Evolutionary conservation across 2,329 filamentous ascomycete genomes (phyloP).

Genomic region (Trichoderma sp.): DNA sequence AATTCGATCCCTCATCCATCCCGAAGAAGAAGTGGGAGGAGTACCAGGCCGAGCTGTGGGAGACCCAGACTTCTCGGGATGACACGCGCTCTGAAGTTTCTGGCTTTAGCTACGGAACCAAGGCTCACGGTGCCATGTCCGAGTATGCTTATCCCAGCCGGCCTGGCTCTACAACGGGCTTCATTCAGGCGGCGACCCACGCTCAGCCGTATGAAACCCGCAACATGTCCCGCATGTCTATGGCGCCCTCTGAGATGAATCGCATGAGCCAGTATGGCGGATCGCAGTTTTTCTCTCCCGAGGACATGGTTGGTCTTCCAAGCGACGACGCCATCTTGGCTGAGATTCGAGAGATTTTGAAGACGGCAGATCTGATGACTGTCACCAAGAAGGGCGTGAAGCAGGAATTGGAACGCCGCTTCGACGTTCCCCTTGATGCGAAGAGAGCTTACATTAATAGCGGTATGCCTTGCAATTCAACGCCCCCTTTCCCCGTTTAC

Average conservation of each 20-base stretch:
- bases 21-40: constrained; percentile 99
- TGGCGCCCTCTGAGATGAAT: constrained; percentile 71
- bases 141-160: constrained; percentile 67
- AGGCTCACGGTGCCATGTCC: constrained; percentile 61
- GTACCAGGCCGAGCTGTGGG: constrained; percentile 97
- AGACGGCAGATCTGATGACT: constrained; percentile 90
- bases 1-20: constrained; percentile 89
- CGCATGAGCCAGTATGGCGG: constrained; percentile 60
- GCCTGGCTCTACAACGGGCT: constrained; percentile 53
- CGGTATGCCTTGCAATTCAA: constrained; percentile 56
- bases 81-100: constrained; percentile 84
- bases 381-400: constrained; percentile 99
- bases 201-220: constrained; percentile 50
- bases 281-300: constrained; percentile 57
- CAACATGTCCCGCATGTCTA: constrained; percentile 68
- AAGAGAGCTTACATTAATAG: constrained; percentile 93
- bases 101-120: constrained; percentile 92
- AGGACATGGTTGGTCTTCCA: constrained; percentile 72
- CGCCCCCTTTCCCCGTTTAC: background rate
- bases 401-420: constrained; percentile 83
- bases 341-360: constrained; percentile 91
- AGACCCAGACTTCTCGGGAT: constrained; percentile 78
- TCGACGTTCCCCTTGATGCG: constrained; percentile 78
- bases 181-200: constrained; percentile 42
- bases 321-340: constrained; percentile 85